Evolutionary conservation across 1,139 yeast genomes (phyloP).

Genomic region (Arxiozyma bovina): DNA sequence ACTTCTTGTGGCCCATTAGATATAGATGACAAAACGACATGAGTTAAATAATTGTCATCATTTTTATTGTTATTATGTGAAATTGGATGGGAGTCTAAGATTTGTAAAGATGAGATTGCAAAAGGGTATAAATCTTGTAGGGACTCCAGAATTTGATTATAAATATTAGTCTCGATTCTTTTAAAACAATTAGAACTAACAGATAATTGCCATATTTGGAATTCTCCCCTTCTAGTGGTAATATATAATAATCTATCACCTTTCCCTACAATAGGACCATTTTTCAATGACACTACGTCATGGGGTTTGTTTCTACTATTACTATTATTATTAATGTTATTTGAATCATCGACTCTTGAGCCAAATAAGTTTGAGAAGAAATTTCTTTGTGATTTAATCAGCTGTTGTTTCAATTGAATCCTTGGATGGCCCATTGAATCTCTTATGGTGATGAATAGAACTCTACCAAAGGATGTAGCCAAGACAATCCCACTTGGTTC

Average conservation of each 20-base stretch:
- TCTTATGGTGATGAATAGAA: slow-evolving; percentile 52
- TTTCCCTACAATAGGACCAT: slow-evolving; percentile 46
- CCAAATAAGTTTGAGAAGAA: slow-evolving; percentile 26
- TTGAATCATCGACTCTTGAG: not conserved
- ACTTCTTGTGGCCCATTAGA: slow-evolving; percentile 25
- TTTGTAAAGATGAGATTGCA: slow-evolving; percentile 34
- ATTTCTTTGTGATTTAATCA: slow-evolving; percentile 29
- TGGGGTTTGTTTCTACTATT: slow-evolving; percentile 18
- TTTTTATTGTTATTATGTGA: slow-evolving; percentile 11
- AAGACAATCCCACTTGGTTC: slow-evolving; percentile 71
- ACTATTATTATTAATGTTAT: not conserved
- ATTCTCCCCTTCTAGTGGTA: slow-evolving; percentile 37
- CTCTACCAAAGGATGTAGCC: slow-evolving; percentile 63
- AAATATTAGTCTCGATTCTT: slow-evolving; percentile 32
- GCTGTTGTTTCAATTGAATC: slow-evolving; percentile 31
- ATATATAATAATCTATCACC: slow-evolving; percentile 42
- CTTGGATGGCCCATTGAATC: slow-evolving; percentile 62
- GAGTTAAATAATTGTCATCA: slow-evolving; percentile 32
- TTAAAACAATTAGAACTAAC: slow-evolving; percentile 37
- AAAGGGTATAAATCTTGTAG: slow-evolving; percentile 38
- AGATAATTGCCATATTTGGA: slow-evolving; percentile 42
- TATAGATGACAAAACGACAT: slow-evolving; percentile 43
- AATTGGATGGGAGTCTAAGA: slow-evolving; percentile 46
- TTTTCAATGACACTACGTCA: slow-evolving; percentile 53
- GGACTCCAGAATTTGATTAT: slow-evolving; percentile 33